These are phyloP conservation scores for Entomortierella parvispora DNA, from an alignment of 192 early-diverging fungal species.

Conservation along the genomic window DNA sequence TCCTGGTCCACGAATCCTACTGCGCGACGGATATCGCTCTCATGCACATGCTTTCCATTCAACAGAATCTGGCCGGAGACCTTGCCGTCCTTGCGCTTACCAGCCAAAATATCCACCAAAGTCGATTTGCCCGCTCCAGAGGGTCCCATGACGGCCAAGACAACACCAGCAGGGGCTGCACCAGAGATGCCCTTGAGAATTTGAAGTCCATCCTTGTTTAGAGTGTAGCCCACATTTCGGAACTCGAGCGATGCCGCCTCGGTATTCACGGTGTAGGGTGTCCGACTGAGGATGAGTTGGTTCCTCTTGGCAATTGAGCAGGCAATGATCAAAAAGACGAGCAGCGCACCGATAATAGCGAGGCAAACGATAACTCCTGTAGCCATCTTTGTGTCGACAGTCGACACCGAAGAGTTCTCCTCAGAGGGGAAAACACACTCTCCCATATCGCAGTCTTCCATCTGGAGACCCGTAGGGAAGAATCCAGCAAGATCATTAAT, in stretches of 20 bases:
- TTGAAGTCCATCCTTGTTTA: conserved; percentile 53
- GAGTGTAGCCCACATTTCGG: conserved; percentile 66
- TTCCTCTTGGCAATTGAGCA: conserved; percentile 28
- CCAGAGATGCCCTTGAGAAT: conserved; percentile 70
- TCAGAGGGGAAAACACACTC: conserved; percentile 63
- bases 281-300: conserved; percentile 18
- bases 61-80: conserved; percentile 81
- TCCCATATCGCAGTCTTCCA: conserved; percentile 61
- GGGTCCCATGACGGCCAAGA: conserved; percentile 95
- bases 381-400: conserved; percentile 5
- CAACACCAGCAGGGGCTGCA: conserved; percentile 81
- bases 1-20: conserved; percentile 94
- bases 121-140: conserved; percentile 95
- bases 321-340: conserved; percentile 21
- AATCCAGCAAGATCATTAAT: conserved; percentile 58
- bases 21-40: conserved; percentile 72
- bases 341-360: conserved; percentile 24
- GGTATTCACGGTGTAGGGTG: conserved; percentile 19
- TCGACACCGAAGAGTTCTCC: conserved; percentile 10
- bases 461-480: conserved; percentile 61
- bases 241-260: conserved; percentile 71
- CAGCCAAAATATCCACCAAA: conserved; percentile 90
- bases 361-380: conserved; percentile 32
- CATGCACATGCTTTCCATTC: conserved; percentile 75
- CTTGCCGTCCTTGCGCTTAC: conserved; percentile 73